Evolutionary conservation across 331 rosid species (phyloP), one percentile per base, ranked within the genome.

Genomic region (Arachis monticola): DNA sequence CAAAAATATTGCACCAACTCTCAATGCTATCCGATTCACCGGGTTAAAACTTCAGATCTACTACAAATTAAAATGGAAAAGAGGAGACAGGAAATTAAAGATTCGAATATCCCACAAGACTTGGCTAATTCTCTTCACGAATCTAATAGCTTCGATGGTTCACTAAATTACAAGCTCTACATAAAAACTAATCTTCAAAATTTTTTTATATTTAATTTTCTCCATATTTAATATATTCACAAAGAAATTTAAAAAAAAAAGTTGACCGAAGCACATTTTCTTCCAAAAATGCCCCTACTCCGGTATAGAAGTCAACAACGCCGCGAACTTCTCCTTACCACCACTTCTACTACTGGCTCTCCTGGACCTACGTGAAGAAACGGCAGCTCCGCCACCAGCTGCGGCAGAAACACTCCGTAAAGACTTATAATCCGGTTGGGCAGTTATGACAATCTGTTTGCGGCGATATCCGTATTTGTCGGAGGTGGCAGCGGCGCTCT

Each of bases 251-350:
- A 14, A 1, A 53, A 60, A 63, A 27, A 60, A 74, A 81, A 77
- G 5, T 42, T 55, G 69, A 45, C 40, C 51, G 27, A 7, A 55
- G 0, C 13, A 12, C 5, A 32, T 58, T 73, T 41, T 62, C 8
- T 70, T 87, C 88, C 75, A 73, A 80, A 47, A 79, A 13, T 73
- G 70, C 62, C 90, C 78, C 84, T 90, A 95, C 82, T 95, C 99
- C 10, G 93, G 96, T 22, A 95, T 92, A 0, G 96, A 79, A 64
- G 51, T 82, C 90, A 95, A 81, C 68, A 82, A 60, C 30, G 91
- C 93, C 7, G 84, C 6, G 31, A 74, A 82, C 27, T 65, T 76
- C 1, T 71, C 69, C 1, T 75, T 76, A 3, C 90, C 69, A 7
- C 74, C 66, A 30, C 72, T 56, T 59, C 47, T 65, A 77, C 59